A percentile compares a stretch with the other conserved stretches of the same genome.
phyloP scores from a whole-genome alignment of 2,329 filamentous ascomycete genomes.

The Xylaria sp. region DNA sequence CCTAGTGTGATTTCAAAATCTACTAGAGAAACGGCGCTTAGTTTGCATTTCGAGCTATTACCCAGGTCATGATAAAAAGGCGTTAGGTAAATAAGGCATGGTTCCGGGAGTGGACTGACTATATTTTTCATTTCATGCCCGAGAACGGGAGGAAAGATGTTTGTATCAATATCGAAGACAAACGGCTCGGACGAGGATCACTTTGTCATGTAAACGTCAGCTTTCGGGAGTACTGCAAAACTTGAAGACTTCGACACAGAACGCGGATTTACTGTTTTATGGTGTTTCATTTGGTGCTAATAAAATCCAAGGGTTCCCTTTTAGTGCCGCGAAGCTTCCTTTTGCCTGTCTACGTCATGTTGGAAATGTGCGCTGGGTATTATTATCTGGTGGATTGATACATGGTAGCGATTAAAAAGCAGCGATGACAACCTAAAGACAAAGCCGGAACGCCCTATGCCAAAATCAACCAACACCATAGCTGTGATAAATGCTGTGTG shows the following conservation, averaged over 20 bases:
- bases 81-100: constrained; percentile 30
- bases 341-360: constrained; percentile 12
- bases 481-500: constrained; percentile 23
- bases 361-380: constrained; percentile 10
- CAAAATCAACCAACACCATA: constrained; percentile 18
- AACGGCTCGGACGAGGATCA: neutral
- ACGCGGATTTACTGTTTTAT: constrained; percentile 1
- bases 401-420: neutral
- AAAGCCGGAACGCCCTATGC: constrained; percentile 6
- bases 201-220: neutral
- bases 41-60: constrained; percentile 25
- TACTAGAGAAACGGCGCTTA: constrained; percentile 23
- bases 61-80: constrained; percentile 26
- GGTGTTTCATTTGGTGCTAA: constrained; percentile 3
- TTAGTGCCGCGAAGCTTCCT: constrained; percentile 26
- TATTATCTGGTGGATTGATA: constrained; percentile 4
- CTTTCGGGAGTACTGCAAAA: neutral
- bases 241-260: constrained; percentile 8
- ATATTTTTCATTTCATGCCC: neutral
- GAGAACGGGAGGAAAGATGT: constrained; percentile 5
- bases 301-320: neutral
- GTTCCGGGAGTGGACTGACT: neutral
- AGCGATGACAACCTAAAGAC: constrained; percentile 2
- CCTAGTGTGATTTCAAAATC: neutral
- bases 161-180: constrained; percentile 25